Base-by-base conservation (phyloP, 257 asterid species). In the Cinchona pubescens region DNA sequence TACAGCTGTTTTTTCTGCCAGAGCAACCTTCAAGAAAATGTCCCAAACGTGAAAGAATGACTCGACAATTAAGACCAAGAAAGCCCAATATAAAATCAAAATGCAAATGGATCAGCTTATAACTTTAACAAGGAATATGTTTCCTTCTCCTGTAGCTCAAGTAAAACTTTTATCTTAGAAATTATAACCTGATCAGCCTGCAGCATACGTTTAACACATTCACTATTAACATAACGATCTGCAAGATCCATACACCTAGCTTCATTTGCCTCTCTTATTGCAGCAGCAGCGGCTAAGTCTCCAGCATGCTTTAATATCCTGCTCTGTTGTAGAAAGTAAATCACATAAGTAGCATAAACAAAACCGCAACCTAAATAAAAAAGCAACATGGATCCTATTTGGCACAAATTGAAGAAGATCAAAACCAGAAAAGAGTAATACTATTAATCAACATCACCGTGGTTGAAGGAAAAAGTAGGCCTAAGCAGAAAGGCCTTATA, bases 191-290 rank as follows among this genome's bases (percentile, higher is more conserved):
- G 93, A 82, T 95, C 99, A 53, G 99, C 98, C 87, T 95, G 96
- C 88, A 95, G 92, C 98, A 95, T 95, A 62, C 97, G 94, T 82
- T 91, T 95, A 80, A 95, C 98, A 49, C 98, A 95, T 78, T 91
- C 94, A 86, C 98, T 95, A 78, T 95, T 95, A 82, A 95, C 87
- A 56, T 92, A 95, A 71, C 99, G 98, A 83, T 95, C 99, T 35
- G 99, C 98, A 76, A 95, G 97, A 91, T 95, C 99, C 98, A 95
- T 88, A 76, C 96, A 89, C 87, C 99, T 87, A 71, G 97, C 99
- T 86, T 95, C 99, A 87, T 95, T 96, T 72, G 99, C 97, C 86
- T n/a, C n/a, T n/a, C n/a, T n/a, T n/a, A 92, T 86, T 78, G 96
- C 86, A 71, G 99, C 95, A 68, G 99, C 97, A 1, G 96, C 97